These are phyloP conservation scores for Sugiyamaella japonica DNA, from an alignment of 1,139 yeast species.

Conservation along the genomic window DNA sequence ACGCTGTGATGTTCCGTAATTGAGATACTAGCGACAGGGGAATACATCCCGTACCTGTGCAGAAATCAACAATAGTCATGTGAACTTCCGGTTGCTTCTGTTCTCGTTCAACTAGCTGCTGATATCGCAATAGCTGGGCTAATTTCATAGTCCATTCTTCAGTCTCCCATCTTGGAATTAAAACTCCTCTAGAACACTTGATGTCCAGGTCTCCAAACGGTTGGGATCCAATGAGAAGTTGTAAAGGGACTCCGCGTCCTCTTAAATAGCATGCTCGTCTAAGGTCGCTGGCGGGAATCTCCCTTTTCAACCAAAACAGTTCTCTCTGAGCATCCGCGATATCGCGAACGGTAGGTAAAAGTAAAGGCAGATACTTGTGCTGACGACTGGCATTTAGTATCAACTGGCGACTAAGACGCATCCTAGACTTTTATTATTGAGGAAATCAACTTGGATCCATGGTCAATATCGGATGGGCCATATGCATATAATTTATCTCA, in stretches of 20 bases:
- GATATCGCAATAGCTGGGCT: slow-evolving; percentile 34
- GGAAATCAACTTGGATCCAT: too few relatives aligned
- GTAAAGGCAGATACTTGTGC: slow-evolving; percentile 28
- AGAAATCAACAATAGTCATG: slow-evolving; percentile 59
- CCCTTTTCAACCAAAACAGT: slow-evolving; percentile 50
- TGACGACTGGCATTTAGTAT: slow-evolving; percentile 22
- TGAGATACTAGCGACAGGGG: slow-evolving; percentile 49
- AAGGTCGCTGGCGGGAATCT: slow-evolving; percentile 32
- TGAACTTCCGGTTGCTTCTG: slow-evolving; percentile 23
- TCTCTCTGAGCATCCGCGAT: slow-evolving; percentile 45
- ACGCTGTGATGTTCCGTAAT: slow-evolving; percentile 34
- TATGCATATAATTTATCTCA: too few relatives aligned
- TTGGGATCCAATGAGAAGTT: slow-evolving; percentile 79
- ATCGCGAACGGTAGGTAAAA: slow-evolving; percentile 30
- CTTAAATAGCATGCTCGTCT: slow-evolving; percentile 34
- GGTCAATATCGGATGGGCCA: neutral
- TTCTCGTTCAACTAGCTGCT: slow-evolving; percentile 12
- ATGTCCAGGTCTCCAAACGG: slow-evolving; percentile 78
- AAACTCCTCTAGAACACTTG: slow-evolving; percentile 59
- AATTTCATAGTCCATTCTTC: slow-evolving; percentile 78
- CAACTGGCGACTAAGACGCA: slow-evolving; percentile 18
- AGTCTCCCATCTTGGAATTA: slow-evolving; percentile 94
- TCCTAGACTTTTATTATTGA: neutral
- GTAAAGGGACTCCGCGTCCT: slow-evolving; percentile 60
- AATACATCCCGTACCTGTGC: slow-evolving; percentile 92